These are phyloP conservation scores for Trichoderma endophyticum DNA, from an alignment of 2,329 filamentous ascomycete species.

Conservation along the genomic window DNA sequence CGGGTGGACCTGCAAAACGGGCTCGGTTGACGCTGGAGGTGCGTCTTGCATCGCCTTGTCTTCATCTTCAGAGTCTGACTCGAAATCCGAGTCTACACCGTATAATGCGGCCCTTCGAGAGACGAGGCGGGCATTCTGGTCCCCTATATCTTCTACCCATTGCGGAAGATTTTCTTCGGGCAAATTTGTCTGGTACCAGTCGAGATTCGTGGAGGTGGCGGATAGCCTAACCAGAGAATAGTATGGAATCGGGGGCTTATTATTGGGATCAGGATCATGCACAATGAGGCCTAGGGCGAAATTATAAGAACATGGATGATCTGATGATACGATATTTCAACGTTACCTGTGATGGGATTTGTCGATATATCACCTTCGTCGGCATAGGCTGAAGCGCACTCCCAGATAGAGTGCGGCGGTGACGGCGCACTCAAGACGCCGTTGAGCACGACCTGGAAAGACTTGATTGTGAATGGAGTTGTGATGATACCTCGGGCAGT, in stretches of 20 bases:
- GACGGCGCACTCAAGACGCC: slow-evolving; percentile 25
- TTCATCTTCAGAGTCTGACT: slow-evolving; percentile 26
- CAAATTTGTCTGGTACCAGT: slow-evolving; percentile 54
- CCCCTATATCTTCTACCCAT: slow-evolving; percentile 49
- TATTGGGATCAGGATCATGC: slow-evolving; percentile 29
- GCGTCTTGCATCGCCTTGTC: slow-evolving; percentile 20
- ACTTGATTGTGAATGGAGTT: slow-evolving; percentile 47
- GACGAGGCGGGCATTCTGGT: slow-evolving; percentile 43
- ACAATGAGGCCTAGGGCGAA: slow-evolving; percentile 44
- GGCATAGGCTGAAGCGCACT: slow-evolving; percentile 48
- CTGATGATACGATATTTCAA: neutral
- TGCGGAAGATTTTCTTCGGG: slow-evolving; percentile 33
- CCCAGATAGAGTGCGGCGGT: slow-evolving; percentile 38
- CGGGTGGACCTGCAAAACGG: slow-evolving; percentile 44
- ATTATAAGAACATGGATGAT: neutral
- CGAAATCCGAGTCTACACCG: slow-evolving; percentile 29
- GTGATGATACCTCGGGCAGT: slow-evolving; percentile 53
- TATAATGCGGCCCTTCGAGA: slow-evolving; percentile 45
- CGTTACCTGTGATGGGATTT: slow-evolving; percentile 26
- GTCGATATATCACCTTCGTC: slow-evolving; percentile 34
- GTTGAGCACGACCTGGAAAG: slow-evolving; percentile 49
- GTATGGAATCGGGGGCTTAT: slow-evolving; percentile 35
- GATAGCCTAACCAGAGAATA: slow-evolving; percentile 54
- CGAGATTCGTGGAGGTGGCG: slow-evolving; percentile 47
- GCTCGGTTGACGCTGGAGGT: slow-evolving; percentile 13